A percentile compares a stretch with the other conserved stretches of the same genome.
These are phyloP conservation scores for Macrolepiota albuminosa DNA, from an alignment of 768 basidiomycete species.

Conservation along the genomic window DNA sequence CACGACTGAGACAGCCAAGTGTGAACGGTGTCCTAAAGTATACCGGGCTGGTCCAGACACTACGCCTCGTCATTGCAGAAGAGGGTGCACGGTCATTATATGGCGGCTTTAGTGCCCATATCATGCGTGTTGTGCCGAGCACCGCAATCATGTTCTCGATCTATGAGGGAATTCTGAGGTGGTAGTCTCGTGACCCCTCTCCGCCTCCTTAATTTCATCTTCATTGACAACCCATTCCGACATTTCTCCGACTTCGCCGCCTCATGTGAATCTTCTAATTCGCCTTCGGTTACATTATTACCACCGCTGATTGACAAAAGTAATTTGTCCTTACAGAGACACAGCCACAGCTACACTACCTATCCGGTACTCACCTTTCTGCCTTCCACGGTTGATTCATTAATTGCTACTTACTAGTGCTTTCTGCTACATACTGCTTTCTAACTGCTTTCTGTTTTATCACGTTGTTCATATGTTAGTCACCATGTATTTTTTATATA, in stretches of 20 bases:
- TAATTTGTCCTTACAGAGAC: neutral
- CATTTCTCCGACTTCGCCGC: neutral
- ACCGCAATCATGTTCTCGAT: constrained; percentile 96
- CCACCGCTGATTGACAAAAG: neutral
- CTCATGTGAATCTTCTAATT: neutral
- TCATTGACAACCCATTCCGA: no score
- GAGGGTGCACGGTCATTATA: constrained; percentile 87
- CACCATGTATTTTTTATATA: neutral
- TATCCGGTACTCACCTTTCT: neutral
- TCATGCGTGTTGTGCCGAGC: constrained; percentile 96
- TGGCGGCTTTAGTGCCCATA: constrained; percentile 88
- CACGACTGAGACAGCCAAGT: constrained; percentile 85
- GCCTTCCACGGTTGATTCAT: neutral
- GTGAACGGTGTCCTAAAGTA: constrained; percentile 79
- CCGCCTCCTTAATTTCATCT: neutral
- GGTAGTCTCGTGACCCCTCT: constrained; percentile 24
- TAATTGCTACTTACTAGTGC: constrained; percentile 2
- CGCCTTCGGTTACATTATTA: neutral
- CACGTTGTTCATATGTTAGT: neutral
- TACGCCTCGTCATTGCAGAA: constrained; percentile 81
- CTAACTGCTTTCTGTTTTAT: neutral
- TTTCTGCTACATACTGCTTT: constrained; percentile 1
- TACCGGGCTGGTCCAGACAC: constrained; percentile 78
- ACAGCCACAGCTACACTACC: constrained; percentile 1
- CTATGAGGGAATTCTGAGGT: constrained; percentile 80